Evolutionary conservation across 352 stramenopile genomes (phyloP).

Genomic region (Phytophthora rubi): DNA sequence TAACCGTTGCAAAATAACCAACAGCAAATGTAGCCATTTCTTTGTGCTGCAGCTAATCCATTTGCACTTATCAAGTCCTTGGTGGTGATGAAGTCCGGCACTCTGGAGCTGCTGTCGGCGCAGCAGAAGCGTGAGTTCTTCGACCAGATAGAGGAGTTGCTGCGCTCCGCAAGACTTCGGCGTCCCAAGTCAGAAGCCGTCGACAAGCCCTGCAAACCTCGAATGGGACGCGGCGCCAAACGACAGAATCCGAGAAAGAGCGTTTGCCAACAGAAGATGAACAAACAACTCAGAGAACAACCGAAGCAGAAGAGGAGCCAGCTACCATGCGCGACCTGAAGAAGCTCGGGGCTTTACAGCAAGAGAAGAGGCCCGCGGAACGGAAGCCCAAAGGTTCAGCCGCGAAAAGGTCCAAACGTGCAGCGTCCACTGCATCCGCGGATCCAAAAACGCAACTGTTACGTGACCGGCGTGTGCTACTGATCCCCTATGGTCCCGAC

Average conservation of each 20-base stretch:
- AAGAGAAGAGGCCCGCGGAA: conserved; percentile 23
- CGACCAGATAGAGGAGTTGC: conserved; percentile 46
- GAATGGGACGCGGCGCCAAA: conserved; percentile 29
- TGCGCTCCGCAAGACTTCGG: conserved; percentile 26
- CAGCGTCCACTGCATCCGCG: background rate
- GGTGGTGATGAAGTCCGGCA: conserved; percentile 20
- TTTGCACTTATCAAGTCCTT: conserved; percentile 23
- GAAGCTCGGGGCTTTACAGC: conserved; percentile 34
- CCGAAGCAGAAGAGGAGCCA: conserved; percentile 1
- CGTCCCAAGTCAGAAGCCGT: conserved; percentile 14
- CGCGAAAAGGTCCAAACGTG: conserved; percentile 35
- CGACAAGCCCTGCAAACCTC: background rate
- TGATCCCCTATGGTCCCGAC: conserved; percentile 65
- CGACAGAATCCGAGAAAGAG: conserved; percentile 29
- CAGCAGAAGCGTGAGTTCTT: conserved; percentile 60
- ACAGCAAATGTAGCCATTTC: conserved; percentile 16
- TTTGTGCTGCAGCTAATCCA: conserved; percentile 26
- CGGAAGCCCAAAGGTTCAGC: conserved; percentile 31
- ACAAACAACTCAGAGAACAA: conserved; percentile 10
- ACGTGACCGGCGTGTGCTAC: conserved; percentile 45
- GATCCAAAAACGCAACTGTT: conserved; percentile 32
- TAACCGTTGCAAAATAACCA: conserved; percentile 3
- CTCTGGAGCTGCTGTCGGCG: conserved; percentile 39
- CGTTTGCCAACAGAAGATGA: conserved; percentile 15
- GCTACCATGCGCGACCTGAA: conserved; percentile 34